These are phyloP conservation scores for Deinandra increscens DNA, from an alignment of 129 eudicot genomes.

Conservation along the genomic window DNA sequence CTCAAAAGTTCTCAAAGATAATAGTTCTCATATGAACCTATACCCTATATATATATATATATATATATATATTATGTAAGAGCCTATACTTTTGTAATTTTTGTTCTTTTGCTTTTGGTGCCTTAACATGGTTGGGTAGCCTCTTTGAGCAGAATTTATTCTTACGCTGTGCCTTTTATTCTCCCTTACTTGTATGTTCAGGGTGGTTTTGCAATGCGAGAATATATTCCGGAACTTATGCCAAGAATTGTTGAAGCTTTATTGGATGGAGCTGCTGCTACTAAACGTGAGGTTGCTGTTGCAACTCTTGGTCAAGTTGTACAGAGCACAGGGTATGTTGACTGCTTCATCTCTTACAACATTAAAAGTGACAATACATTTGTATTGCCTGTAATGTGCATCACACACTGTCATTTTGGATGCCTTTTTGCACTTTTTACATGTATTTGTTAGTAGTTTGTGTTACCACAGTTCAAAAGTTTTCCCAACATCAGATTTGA, in stretches of 20 bases:
- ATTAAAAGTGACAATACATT: neutral
- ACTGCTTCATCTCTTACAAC: constrained; percentile 9
- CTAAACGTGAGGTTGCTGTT: constrained; percentile 97
- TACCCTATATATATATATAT: no score
- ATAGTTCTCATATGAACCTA: no score
- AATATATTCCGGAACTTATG: constrained; percentile 86
- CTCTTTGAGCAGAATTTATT: neutral
- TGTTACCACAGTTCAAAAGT: constrained; percentile 3
- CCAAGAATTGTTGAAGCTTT: constrained; percentile 92
- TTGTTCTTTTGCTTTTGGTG: constrained; percentile 3
- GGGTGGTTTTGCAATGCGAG: constrained; percentile 99
- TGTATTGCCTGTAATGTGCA: constrained; percentile 15
- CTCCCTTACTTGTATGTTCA: constrained; percentile 30
- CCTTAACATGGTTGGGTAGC: constrained; percentile 1
- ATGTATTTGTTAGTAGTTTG: constrained; percentile 4
- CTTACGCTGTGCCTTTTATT: constrained; percentile 15
- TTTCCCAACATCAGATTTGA: constrained; percentile 1
- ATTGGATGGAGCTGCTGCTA: constrained; percentile 89
- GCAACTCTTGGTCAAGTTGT: constrained; percentile 98
- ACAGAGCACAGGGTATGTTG: constrained; percentile 96
- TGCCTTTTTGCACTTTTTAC: constrained; percentile 10
- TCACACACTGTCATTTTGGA: constrained; percentile 4
- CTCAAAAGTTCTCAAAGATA: no score
- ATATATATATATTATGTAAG: no score
- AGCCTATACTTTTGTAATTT: constrained; percentile 5